A percentile compares a stretch with the other conserved stretches of the same genome.
Conservation (phyloP, 371 early-diverging fungal species). For the Mortierella sp. region DNA sequence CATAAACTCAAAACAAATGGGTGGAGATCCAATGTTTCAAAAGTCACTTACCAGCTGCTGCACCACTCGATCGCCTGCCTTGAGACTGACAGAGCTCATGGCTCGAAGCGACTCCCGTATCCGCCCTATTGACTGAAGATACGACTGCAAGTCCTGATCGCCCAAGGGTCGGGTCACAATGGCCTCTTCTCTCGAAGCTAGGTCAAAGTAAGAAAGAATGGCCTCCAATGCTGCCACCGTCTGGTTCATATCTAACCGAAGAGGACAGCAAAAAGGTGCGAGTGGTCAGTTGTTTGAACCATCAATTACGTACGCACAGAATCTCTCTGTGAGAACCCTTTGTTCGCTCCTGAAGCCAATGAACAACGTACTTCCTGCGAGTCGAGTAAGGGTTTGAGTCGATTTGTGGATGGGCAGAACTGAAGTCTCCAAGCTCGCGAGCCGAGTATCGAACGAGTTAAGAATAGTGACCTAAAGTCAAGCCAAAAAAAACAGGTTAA, state of each 20-base stretch:
- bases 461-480: conserved; percentile 73
- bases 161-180: conserved; percentile 71
- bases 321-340: background rate
- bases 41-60: conserved; percentile 62
- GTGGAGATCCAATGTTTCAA: background rate
- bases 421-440: conserved; percentile 83
- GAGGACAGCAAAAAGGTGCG: background rate
- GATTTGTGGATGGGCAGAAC: conserved; percentile 91
- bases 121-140: conserved; percentile 68
- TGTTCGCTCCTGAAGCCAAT: background rate
- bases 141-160: conserved; percentile 66
- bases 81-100: conserved; percentile 64
- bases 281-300: background rate
- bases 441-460: conserved; percentile 86
- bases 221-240: conserved; percentile 79
- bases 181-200: conserved; percentile 81
- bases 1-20: background rate
- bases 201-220: conserved; percentile 83
- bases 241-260: conserved; percentile 74
- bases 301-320: background rate
- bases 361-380: conserved; percentile 79
- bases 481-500: background rate
- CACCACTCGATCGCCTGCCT: conserved; percentile 67
- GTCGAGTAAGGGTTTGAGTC: conserved; percentile 84
- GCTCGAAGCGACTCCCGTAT: conserved; percentile 70